Conservation (phyloP, 176 grass and related monocot genomes). For the Alloteropsis semialata region DNA sequence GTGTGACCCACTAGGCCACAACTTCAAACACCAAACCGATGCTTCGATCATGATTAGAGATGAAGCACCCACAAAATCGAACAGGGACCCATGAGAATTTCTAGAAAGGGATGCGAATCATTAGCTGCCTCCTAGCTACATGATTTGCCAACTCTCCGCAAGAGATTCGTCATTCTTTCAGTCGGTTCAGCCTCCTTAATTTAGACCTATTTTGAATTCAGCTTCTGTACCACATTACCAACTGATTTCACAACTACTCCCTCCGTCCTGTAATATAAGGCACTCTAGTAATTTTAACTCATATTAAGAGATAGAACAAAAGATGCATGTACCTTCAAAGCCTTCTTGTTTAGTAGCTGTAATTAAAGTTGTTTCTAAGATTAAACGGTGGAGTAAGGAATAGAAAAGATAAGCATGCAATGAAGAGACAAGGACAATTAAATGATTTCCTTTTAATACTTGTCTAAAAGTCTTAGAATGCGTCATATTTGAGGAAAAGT, state of each 20-base stretch:
- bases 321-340: no score
- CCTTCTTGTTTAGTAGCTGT: no score
- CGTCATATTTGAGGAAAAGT: no score
- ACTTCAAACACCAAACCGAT: not conserved
- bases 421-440: no score
- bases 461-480: no score
- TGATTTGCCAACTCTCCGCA: not conserved
- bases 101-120: not conserved
- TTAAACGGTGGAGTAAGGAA: no score
- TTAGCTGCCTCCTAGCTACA: not conserved
- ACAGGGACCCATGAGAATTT: not conserved
- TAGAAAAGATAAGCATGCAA: no score
- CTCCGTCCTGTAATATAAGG: no score
- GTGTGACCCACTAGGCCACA: not conserved
- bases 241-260: not conserved
- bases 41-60: not conserved
- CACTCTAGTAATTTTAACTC: no score
- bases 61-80: not conserved
- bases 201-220: not conserved
- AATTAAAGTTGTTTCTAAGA: no score
- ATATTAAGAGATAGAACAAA: no score
- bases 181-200: not conserved
- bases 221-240: not conserved
- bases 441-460: no score
- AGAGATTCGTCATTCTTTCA: not conserved